A percentile compares a stretch with the other conserved stretches of the same genome.
Conservation (phyloP, 768 basidiomycete genomes). For the Fomitopsis pulvina region DNA sequence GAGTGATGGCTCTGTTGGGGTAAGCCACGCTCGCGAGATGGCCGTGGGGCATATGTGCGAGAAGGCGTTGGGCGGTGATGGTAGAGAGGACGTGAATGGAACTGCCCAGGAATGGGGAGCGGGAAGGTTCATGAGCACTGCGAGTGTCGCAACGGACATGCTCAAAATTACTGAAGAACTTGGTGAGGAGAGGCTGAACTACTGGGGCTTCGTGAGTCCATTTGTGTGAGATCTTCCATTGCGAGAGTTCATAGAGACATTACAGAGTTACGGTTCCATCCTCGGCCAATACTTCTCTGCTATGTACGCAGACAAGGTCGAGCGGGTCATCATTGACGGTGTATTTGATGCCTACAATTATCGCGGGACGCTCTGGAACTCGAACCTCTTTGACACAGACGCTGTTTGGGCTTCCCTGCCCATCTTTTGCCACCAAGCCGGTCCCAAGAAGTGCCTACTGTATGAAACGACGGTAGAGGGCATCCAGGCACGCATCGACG, state of each 20-base stretch:
- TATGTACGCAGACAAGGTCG: conserved; percentile 28
- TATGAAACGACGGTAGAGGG: conserved; percentile 15
- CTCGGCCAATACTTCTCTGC: conserved; percentile 22
- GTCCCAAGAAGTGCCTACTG: conserved; percentile 18
- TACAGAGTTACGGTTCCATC: conserved; percentile 13
- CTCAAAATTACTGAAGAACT: conserved; percentile 21
- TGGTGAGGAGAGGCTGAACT: conserved; percentile 24
- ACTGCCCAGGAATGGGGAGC: conserved; percentile 12
- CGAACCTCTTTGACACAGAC: conserved; percentile 20
- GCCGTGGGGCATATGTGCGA: conserved; percentile 7
- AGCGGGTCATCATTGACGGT: conserved; percentile 25
- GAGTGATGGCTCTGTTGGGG: conserved; percentile 4
- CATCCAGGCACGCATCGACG: conserved; percentile 14
- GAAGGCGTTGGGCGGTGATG: conserved; percentile 9
- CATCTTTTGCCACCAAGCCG: conserved; percentile 18
- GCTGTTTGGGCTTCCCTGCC: conserved; percentile 13
- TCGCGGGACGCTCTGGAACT: conserved; percentile 13
- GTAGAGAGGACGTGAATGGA: conserved; percentile 4
- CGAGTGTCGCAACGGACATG: conserved; percentile 25
- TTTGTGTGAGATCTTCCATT: no score
- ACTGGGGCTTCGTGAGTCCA: conserved; percentile 23
- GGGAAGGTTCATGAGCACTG: conserved; percentile 21
- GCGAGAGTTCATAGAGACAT: neutral
- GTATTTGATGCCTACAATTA: conserved; percentile 22
- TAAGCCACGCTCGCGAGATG: conserved; percentile 6